These are phyloP conservation scores for Pythium sukuiense DNA, from an alignment of 352 stramenopile species.

Conservation along the genomic window DNA sequence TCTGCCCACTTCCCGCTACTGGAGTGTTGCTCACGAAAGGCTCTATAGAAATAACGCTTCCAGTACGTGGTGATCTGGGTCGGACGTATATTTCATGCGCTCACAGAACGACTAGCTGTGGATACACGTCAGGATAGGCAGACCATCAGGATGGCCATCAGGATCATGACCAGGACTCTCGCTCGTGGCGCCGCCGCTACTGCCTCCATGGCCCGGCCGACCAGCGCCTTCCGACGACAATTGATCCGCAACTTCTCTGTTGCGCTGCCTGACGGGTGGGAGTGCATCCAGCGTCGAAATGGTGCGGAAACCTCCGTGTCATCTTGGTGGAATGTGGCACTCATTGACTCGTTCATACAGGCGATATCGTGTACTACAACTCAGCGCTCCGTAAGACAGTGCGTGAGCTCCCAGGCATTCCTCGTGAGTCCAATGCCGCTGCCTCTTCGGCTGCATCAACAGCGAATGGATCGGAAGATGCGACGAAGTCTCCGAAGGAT, in stretches of 20 bases:
- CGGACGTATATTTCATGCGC: slow-evolving; percentile 13
- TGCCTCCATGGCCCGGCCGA: background rate
- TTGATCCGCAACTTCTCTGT: slow-evolving; percentile 29
- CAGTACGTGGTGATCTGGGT: background rate
- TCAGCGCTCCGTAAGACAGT: slow-evolving; percentile 59
- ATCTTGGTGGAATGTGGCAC: background rate
- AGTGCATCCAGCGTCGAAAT: slow-evolving; percentile 58
- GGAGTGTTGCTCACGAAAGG: background rate
- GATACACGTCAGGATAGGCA: slow-evolving; percentile 5
- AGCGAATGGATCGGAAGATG: background rate
- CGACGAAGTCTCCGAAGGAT: background rate
- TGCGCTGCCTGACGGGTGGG: slow-evolving; percentile 53
- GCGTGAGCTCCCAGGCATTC: slow-evolving; percentile 43
- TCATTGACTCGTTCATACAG: slow-evolving; percentile 24
- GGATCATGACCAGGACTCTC: background rate
- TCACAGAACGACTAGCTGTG: background rate
- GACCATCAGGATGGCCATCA: background rate
- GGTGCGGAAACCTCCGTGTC: slow-evolving; percentile 28
- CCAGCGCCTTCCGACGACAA: background rate
- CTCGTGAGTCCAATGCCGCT: slow-evolving; percentile 13
- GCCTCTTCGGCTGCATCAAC: slow-evolving; percentile 8
- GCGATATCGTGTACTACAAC: slow-evolving; percentile 69
- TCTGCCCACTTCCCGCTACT: slow-evolving; percentile 1
- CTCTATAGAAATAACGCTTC: slow-evolving; percentile 16
- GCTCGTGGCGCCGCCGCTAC: slow-evolving; percentile 9